A percentile compares a stretch with the other conserved stretches of the same genome.
These are phyloP conservation scores for Thuidium tamariscinum DNA, from an alignment of 225 moss, liverwort and hornwort genomes.

Conservation along the genomic window DNA sequence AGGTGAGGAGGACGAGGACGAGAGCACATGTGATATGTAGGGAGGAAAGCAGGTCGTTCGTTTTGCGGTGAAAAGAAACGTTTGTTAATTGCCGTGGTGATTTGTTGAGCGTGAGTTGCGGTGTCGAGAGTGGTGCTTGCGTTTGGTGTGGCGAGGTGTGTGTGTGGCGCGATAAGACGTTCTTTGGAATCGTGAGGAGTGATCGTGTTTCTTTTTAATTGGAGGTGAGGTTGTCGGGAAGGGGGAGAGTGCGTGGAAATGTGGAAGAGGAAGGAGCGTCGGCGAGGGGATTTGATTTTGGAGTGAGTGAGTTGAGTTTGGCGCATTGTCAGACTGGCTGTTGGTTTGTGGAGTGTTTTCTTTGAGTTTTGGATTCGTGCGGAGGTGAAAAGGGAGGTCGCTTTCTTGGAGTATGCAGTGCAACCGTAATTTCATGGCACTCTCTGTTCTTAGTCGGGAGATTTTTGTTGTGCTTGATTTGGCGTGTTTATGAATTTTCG, in stretches of 20 bases:
- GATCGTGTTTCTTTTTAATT: constrained; percentile 12
- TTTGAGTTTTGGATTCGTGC: constrained; percentile 13
- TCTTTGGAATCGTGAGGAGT: not conserved
- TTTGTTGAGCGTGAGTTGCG: not conserved
- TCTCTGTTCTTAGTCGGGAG: not conserved
- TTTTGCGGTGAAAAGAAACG: not conserved
- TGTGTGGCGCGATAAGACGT: not conserved
- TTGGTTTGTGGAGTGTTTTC: not conserved
- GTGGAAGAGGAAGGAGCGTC: not conserved
- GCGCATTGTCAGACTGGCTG: not conserved
- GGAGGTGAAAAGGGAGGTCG: not conserved
- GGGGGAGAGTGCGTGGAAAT: not conserved
- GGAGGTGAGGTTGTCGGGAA: not conserved
- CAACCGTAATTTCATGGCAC: constrained; percentile 17
- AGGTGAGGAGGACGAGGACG: not conserved
- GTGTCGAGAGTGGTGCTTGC: not conserved
- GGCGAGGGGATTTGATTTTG: constrained; percentile 1
- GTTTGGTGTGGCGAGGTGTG: not conserved
- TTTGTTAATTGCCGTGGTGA: constrained; percentile 1
- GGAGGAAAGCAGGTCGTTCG: not conserved
- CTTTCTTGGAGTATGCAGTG: constrained; percentile 18
- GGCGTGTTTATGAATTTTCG: not conserved
- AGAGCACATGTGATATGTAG: not conserved
- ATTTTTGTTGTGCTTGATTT: not conserved
- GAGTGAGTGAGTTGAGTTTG: not conserved